These are phyloP conservation scores for Castanospermum australe DNA, from an alignment of 306 rosid species.

Conservation along the genomic window DNA sequence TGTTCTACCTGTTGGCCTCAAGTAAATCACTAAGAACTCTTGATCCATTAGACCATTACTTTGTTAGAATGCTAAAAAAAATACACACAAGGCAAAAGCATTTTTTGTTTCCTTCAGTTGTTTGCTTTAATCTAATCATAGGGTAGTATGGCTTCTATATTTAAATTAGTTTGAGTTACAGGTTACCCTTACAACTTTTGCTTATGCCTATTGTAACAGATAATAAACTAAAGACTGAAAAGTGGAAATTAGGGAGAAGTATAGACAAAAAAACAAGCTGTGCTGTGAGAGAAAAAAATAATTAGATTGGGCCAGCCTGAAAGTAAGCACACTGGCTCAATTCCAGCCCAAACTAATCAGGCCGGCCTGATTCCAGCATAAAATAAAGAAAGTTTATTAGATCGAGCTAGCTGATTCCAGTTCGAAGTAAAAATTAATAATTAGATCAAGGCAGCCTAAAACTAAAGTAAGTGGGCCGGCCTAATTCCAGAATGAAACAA, in stretches of 20 bases:
- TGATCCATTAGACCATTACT: not conserved
- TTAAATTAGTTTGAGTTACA: not conserved
- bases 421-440: too few species aligned
- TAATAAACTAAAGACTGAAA: constrained; percentile 13
- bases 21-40: not conserved
- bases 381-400: too few species aligned
- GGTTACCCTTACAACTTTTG: not conserved
- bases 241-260: not conserved
- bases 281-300: too few species aligned
- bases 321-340: too few species aligned
- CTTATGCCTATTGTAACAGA: not conserved
- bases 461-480: too few species aligned
- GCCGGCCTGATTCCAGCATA: too few species aligned
- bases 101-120: not conserved
- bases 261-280: not conserved
- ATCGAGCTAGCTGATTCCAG: too few species aligned
- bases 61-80: constrained; percentile 5
- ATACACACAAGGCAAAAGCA: not conserved
- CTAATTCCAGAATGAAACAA: too few species aligned
- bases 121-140: not conserved
- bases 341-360: too few species aligned
- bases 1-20: constrained; percentile 14
- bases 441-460: too few species aligned
- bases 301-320: too few species aligned
- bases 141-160: not conserved